Conservation (phyloP, 331 rosid species). For the Spiraea crenata region DNA sequence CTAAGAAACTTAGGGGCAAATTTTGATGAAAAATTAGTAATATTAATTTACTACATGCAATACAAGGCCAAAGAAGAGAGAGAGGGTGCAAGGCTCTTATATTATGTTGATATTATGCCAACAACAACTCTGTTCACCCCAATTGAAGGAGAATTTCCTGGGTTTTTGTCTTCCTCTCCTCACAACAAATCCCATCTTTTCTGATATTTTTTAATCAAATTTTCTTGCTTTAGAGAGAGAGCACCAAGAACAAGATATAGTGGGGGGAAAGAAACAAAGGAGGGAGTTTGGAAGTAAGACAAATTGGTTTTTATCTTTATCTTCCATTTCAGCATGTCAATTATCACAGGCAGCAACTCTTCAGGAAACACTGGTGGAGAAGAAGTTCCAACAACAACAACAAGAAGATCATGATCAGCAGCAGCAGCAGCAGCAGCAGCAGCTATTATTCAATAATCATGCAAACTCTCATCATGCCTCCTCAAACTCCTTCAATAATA, state of each 20-base stretch:
- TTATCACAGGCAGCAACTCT: constrained; percentile 67
- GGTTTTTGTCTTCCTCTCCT: constrained; percentile 75
- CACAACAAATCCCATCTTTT: constrained; percentile 55
- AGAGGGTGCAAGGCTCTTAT: constrained; percentile 31
- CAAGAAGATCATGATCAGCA: background rate
- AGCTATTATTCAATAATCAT: constrained; percentile 22
- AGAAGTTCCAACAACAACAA: constrained; percentile 28
- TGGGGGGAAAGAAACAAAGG: constrained; percentile 28
- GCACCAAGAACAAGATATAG: constrained; percentile 20
- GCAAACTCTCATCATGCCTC: constrained; percentile 33
- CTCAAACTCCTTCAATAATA: constrained; percentile 40
- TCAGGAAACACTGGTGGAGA: constrained; percentile 62
- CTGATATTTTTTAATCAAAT: constrained; percentile 20
- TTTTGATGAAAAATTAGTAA: constrained; percentile 25
- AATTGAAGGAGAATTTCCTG: constrained; percentile 83
- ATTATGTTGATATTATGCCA: constrained; percentile 53
- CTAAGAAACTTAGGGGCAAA: constrained; percentile 42
- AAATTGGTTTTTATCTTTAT: constrained; percentile 23
- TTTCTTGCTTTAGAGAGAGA: constrained; percentile 15
- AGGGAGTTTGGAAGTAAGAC: constrained; percentile 20
- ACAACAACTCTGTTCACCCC: constrained; percentile 45
- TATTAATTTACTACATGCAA: constrained; percentile 10
- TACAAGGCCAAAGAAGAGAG: constrained; percentile 40
- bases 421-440: constrained; percentile 28
- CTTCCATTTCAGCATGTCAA: constrained; percentile 56